Evolutionary conservation across 768 basidiomycete species (phyloP).

Genomic region (Lactarius indigo): DNA sequence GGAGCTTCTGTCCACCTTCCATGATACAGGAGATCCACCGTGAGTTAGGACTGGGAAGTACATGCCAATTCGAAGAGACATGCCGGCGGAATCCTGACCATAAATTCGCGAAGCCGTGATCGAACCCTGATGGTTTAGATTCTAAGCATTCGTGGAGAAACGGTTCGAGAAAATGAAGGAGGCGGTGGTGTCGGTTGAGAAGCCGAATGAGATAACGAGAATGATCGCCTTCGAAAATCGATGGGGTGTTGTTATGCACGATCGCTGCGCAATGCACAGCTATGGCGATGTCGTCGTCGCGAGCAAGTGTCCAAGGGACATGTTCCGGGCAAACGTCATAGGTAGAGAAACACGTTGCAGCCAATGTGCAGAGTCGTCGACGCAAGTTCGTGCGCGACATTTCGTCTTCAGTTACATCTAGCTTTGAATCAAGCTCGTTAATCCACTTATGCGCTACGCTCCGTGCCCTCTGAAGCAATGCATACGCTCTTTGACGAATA

Average conservation of each 20-base stretch:
- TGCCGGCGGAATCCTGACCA: neutral
- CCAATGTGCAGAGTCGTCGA: no score
- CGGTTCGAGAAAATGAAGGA: neutral
- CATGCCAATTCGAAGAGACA: neutral
- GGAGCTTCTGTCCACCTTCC: neutral
- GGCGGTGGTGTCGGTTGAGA: neutral
- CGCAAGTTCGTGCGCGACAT: no score
- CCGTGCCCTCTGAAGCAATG: no score
- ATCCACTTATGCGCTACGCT: no score
- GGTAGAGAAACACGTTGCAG: no score
- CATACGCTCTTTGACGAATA: no score
- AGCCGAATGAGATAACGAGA: neutral
- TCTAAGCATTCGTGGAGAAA: neutral
- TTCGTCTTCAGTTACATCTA: no score
- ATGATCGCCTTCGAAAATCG: neutral
- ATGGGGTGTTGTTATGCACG: neutral
- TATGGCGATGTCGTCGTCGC: no score
- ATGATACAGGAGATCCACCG: neutral
- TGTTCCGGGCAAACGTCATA: no score
- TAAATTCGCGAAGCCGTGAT: neutral
- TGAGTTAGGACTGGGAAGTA: neutral
- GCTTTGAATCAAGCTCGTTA: no score
- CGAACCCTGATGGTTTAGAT: neutral
- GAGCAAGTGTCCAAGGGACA: no score
- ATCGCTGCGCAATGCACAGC: conserved; percentile 6